Evolutionary conservation across 2,329 filamentous ascomycete species (phyloP), one percentile per base, ranked within the genome.

Genomic region (Metarhizium guizhouense): DNA sequence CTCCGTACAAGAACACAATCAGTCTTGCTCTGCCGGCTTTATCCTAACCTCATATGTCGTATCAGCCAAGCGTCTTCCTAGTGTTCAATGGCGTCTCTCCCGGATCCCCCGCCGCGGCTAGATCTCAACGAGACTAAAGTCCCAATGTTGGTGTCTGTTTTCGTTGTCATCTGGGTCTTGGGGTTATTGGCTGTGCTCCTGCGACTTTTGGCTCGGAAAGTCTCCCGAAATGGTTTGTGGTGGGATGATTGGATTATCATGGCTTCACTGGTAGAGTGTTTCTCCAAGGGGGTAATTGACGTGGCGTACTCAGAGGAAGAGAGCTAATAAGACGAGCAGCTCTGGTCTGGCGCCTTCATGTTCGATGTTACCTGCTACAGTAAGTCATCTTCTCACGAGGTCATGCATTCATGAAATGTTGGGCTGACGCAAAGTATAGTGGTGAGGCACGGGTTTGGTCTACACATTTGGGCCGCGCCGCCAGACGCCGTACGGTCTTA

Each of bases 401-500:
- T 36, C 6, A 10, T 42, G 16, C 40, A 14, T 42, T 42, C 14
- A 16, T 14, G 40, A 14, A 53, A 51, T 58, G n/a, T 14, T 10
- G 11, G 13, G 11, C 1, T 40, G 40, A 13, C 4, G 0, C 10
- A 34, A 48, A 5, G 10, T n/a, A 1, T 18, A 59, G 58, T 59
- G 58, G 40, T 54, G 18, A 54, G 47, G 57, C 42, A 36, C 32
- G 58, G 58, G 4, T 55, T 54, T 13, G 56, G 58, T 20, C 54
- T 54, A 38, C 58, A 59, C 4, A 30, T 59, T 13, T 58, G 58
- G 58, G 56, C 32, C 8, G 56, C 47, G 10, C 58, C 56, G n/a
- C 32, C 52, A 1, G 6, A 49, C 6, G 57, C 48, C 4, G 43
- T 43, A 32, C 52, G 51, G 25, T 51, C 52, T 0, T 59, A 42